Evolutionary conservation across 1,284 basidiomycete species (phyloP).

Genomic region (Irpex lacteus): DNA sequence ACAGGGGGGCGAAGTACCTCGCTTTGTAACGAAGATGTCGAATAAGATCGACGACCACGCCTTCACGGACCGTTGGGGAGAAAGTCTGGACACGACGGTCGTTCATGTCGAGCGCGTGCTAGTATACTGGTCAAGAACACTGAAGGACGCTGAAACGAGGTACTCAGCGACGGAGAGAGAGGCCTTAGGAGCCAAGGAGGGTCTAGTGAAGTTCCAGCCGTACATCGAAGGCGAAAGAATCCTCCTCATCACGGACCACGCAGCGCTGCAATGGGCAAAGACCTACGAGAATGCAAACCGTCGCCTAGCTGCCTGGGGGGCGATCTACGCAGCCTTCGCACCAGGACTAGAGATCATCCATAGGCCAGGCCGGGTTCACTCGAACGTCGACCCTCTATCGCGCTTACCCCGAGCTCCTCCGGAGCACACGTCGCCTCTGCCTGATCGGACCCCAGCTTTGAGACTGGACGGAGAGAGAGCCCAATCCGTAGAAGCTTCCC

Average conservation of each 20-base stretch:
- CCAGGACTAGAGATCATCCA: conserved; percentile 33
- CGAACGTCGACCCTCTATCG: conserved; percentile 18
- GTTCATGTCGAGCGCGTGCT: conserved; percentile 30
- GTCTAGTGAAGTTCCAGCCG: too few species aligned
- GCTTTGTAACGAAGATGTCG: conserved; percentile 17
- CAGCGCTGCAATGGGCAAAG: conserved; percentile 29
- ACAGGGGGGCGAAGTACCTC: conserved; percentile 17
- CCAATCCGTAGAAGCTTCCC: too few species aligned
- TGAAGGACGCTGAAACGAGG: neutral
- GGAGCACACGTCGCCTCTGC: too few species aligned
- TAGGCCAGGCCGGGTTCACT: conserved; percentile 32
- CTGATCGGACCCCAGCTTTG: too few species aligned
- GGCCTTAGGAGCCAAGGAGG: too few species aligned
- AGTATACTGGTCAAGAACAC: conserved; percentile 29
- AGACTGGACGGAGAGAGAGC: too few species aligned
- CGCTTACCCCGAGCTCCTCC: too few species aligned
- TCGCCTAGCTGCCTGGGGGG: conserved; percentile 26
- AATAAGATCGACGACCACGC: conserved; percentile 16
- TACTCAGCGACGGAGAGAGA: too few species aligned
- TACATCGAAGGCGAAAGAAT: conserved; percentile 28
- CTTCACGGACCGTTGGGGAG: conserved; percentile 23
- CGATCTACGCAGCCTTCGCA: conserved; percentile 26
- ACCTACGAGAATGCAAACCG: conserved; percentile 31
- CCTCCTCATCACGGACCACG: conserved; percentile 29
- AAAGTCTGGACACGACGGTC: too few species aligned